These are phyloP conservation scores for Blechomonas ayalai DNA, from an alignment of 208 protist species.

Conservation along the genomic window DNA sequence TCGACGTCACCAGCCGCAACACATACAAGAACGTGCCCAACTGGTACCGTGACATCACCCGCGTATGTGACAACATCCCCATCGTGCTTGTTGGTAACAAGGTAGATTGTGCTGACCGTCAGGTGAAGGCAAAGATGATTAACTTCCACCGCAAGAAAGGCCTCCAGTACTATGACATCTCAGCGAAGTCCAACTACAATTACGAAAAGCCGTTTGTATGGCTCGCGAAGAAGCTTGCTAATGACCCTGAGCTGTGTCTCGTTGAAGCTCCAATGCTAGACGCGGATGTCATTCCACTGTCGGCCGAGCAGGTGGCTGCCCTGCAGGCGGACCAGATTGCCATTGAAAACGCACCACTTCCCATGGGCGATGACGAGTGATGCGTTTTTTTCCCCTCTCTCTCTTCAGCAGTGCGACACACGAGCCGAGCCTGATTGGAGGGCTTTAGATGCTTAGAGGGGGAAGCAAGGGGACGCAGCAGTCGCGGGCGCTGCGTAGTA, in stretches of 20 bases:
- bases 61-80: slow-evolving; percentile 99
- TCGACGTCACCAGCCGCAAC: slow-evolving; percentile 99
- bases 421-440: no score
- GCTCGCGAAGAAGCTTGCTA: slow-evolving; percentile 96
- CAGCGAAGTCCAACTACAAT: slow-evolving; percentile 99
- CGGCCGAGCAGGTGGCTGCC: slow-evolving; percentile 64
- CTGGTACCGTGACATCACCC: slow-evolving; percentile 99
- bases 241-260: slow-evolving; percentile 94
- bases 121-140: slow-evolving; percentile 99
- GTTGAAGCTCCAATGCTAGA: slow-evolving; percentile 87
- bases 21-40: slow-evolving; percentile 99
- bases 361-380: slow-evolving; percentile 95
- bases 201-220: slow-evolving; percentile 99
- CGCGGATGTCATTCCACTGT: slow-evolving; percentile 56
- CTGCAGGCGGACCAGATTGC: slow-evolving; percentile 86
- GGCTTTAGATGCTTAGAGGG: no score
- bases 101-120: slow-evolving; percentile 99
- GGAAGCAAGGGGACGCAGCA: no score
- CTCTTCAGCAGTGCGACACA: no score
- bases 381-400: no score
- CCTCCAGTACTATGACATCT: slow-evolving; percentile 99
- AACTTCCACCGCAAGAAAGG: slow-evolving; percentile 99
- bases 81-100: slow-evolving; percentile 99
- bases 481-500: no score
- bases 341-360: slow-evolving; percentile 85